phyloP scores from a whole-genome alignment of 768 basidiomycete species.

The Russula lepida region DNA sequence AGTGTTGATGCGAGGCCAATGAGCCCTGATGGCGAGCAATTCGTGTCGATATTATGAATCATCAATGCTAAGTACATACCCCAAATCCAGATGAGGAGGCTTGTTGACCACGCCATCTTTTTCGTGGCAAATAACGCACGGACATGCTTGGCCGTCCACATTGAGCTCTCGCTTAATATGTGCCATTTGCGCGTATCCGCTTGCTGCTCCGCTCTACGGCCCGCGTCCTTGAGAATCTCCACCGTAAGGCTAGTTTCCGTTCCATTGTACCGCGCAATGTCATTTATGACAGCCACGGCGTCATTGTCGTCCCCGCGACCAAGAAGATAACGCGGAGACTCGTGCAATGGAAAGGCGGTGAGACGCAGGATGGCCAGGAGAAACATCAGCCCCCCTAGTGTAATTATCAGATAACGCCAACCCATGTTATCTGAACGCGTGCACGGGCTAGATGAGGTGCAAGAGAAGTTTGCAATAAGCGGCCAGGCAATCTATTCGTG shows the following conservation, averaged over 20 bases:
- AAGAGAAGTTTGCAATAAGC: constrained; percentile 47
- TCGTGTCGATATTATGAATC: background rate
- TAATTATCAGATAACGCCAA: constrained; percentile 52
- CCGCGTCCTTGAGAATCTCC: constrained; percentile 35
- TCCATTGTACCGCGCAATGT: constrained; percentile 45
- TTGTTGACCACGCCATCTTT: constrained; percentile 59
- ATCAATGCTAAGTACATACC: constrained; percentile 27
- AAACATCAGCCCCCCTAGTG: constrained; percentile 44
- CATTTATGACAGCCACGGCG: constrained; percentile 40
- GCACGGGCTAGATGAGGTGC: constrained; percentile 32
- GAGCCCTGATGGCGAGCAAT: constrained; percentile 21
- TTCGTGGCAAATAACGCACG: constrained; percentile 53
- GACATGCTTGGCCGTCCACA: constrained; percentile 38
- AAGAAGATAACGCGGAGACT: constrained; percentile 51
- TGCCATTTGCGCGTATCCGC: constrained; percentile 14
- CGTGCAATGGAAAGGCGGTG: constrained; percentile 44
- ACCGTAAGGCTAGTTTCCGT: constrained; percentile 35
- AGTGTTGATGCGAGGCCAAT: constrained; percentile 32
- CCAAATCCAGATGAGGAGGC: constrained; percentile 42
- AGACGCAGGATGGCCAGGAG: constrained; percentile 46
- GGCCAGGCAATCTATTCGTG: constrained; percentile 47
- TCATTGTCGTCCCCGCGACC: constrained; percentile 45
- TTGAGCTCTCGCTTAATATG: constrained; percentile 35
- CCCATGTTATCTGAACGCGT: constrained; percentile 47
- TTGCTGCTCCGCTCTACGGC: constrained; percentile 20